These are phyloP conservation scores for Aspergillus latus DNA, from an alignment of 2,329 filamentous ascomycete species.

Conservation along the genomic window DNA sequence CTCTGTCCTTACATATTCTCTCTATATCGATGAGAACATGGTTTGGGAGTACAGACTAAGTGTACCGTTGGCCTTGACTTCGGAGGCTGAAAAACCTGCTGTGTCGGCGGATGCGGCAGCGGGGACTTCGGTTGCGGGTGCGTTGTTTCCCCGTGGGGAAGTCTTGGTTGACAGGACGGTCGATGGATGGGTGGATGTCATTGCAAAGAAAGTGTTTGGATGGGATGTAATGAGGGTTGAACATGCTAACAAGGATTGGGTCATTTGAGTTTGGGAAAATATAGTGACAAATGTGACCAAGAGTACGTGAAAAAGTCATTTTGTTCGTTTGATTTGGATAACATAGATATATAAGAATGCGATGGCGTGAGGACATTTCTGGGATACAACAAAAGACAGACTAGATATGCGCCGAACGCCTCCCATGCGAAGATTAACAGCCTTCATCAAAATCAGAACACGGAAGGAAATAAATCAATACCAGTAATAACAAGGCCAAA, in stretches of 20 bases:
- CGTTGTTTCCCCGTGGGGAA: conserved; percentile 2
- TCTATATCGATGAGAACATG: conserved; percentile 80
- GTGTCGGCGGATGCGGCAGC: neutral
- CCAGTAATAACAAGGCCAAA: conserved; percentile 12
- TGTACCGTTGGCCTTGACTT: conserved; percentile 31
- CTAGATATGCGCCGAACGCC: conserved; percentile 22
- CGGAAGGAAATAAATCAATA: conserved; percentile 15
- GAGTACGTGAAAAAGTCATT: neutral
- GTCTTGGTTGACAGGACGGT: conserved; percentile 5
- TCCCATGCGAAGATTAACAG: conserved; percentile 9
- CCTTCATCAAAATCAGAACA: conserved; percentile 2
- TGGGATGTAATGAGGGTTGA: conserved; percentile 10
- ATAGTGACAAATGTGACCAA: neutral
- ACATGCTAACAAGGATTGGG: conserved; percentile 3
- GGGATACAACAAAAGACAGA: neutral
- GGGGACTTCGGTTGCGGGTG: neutral
- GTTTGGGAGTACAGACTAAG: conserved; percentile 62
- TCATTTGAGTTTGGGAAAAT: neutral
- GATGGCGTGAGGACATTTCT: neutral
- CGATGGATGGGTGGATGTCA: conserved; percentile 1
- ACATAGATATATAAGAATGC: neutral
- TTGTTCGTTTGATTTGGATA: neutral
- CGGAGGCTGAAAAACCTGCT: neutral
- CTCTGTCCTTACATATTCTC: conserved; percentile 73
- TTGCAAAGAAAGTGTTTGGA: neutral